Evolutionary conservation across 2,329 filamentous ascomycete genomes (phyloP).

Genomic region (Aspergillus neoniger): DNA sequence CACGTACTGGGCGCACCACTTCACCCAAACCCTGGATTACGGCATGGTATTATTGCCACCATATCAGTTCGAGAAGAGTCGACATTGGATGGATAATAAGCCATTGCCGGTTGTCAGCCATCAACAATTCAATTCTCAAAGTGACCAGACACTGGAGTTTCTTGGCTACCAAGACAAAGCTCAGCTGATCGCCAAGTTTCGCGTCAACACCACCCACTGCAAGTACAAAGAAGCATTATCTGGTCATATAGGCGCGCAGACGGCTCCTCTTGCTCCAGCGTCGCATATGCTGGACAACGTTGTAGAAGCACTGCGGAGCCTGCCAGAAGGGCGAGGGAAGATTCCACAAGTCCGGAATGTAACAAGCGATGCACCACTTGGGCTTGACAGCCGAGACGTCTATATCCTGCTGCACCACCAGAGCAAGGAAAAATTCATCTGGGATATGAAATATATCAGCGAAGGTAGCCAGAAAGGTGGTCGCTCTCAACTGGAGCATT

Average conservation of each 20-base stretch:
- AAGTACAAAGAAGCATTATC: slow-evolving; percentile 16
- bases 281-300: slow-evolving; percentile 20
- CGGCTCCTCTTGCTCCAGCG: slow-evolving; percentile 20
- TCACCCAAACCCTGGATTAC: slow-evolving; percentile 30
- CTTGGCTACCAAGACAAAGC: slow-evolving; percentile 15
- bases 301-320: slow-evolving; percentile 18
- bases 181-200: slow-evolving; percentile 12
- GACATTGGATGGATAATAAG: slow-evolving; percentile 43
- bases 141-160: slow-evolving; percentile 9
- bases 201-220: slow-evolving; percentile 19
- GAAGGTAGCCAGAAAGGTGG: neutral
- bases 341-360: slow-evolving; percentile 18
- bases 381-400: slow-evolving; percentile 13
- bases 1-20: slow-evolving; percentile 43
- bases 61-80: slow-evolving; percentile 48
- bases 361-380: slow-evolving; percentile 20
- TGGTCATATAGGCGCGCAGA: slow-evolving; percentile 19
- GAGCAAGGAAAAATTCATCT: slow-evolving; percentile 7
- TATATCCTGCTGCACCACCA: slow-evolving; percentile 13
- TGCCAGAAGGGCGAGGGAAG: slow-evolving; percentile 14
- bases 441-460: slow-evolving; percentile 17
- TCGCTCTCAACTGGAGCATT: slow-evolving; percentile 16
- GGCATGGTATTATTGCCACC: slow-evolving; percentile 39
- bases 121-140: too few species aligned
- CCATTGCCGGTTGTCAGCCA: neutral